Evolutionary conservation across 805 yeast genomes (phyloP).

Genomic region (Cephaloascus albidus): DNA sequence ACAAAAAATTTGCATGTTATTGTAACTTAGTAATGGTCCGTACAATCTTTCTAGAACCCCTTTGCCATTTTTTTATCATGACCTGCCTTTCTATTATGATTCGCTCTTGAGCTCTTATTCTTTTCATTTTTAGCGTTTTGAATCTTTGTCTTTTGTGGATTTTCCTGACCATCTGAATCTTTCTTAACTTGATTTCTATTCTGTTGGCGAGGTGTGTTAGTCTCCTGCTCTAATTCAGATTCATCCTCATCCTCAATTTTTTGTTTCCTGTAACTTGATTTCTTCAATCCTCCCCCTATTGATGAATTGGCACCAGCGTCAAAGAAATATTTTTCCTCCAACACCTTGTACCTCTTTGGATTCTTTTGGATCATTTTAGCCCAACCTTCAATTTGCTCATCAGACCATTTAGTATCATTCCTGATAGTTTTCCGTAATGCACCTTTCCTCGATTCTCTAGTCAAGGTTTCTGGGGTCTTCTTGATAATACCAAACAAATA

Average conservation of each 20-base stretch:
- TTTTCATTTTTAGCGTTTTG: conserved; percentile 38
- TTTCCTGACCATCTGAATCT: background rate
- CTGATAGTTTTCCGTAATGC: conserved; percentile 42
- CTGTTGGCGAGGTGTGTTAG: background rate
- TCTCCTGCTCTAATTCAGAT: conserved; percentile 2
- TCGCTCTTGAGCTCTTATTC: conserved; percentile 47
- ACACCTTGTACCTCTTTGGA: conserved; percentile 48
- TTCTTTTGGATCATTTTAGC: conserved; percentile 61
- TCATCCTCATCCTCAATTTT: conserved; percentile 3
- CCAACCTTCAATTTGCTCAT: conserved; percentile 95
- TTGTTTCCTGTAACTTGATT: conserved; percentile 9
- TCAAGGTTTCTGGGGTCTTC: conserved; percentile 32
- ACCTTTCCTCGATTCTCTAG: conserved; percentile 39
- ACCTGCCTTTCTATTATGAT: conserved; percentile 57
- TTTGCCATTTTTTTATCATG: conserved; percentile 45
- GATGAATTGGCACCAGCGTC: conserved; percentile 19
- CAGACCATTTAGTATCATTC: conserved; percentile 57
- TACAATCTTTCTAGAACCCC: conserved; percentile 2
- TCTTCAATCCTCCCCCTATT: conserved; percentile 8
- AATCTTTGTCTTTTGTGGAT: conserved; percentile 5
- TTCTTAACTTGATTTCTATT: conserved; percentile 1
- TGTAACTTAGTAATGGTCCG: too few relatives aligned
- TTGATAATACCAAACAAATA: conserved; percentile 48
- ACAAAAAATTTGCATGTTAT: too few relatives aligned
- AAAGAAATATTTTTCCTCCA: conserved; percentile 56